These are phyloP conservation scores for Canavalia gladiata DNA, from an alignment of 306 rosid species.

Conservation along the genomic window DNA sequence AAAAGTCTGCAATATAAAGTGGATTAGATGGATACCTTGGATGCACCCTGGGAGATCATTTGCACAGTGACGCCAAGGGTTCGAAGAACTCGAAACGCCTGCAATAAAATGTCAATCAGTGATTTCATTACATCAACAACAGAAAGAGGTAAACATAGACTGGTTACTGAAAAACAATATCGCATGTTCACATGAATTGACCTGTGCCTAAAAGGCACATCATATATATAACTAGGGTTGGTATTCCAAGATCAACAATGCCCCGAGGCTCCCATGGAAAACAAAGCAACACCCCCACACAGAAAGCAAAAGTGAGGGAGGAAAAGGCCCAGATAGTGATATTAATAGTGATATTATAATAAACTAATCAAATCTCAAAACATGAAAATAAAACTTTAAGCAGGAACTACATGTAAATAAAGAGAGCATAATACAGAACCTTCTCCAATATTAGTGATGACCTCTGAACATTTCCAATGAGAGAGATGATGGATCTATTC, in stretches of 20 bases:
- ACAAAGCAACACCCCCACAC: slow-evolving; percentile 21
- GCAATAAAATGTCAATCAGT: slow-evolving; percentile 50
- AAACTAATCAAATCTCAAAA: slow-evolving; percentile 29
- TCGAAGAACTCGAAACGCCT: slow-evolving; percentile 87
- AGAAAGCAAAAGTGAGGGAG: slow-evolving; percentile 7
- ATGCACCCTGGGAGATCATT: slow-evolving; percentile 98
- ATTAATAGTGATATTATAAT: slow-evolving; percentile 34
- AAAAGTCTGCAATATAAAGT: neutral
- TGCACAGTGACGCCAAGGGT: slow-evolving; percentile 85
- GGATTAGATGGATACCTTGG: slow-evolving; percentile 70
- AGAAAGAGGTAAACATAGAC: slow-evolving; percentile 10
- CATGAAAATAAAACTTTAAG: neutral
- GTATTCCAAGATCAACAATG: slow-evolving; percentile 21
- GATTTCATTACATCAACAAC: slow-evolving; percentile 26
- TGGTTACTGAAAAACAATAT: slow-evolving; percentile 20
- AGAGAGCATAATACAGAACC: slow-evolving; percentile 58
- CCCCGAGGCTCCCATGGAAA: slow-evolving; percentile 27
- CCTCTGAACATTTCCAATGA: slow-evolving; percentile 93
- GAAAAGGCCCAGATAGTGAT: slow-evolving; percentile 1
- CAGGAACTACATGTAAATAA: slow-evolving; percentile 11
- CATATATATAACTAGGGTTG: slow-evolving; percentile 10
- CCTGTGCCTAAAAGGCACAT: slow-evolving; percentile 16
- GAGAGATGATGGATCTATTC: slow-evolving; percentile 93
- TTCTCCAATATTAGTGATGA: slow-evolving; percentile 94
- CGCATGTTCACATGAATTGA: slow-evolving; percentile 16